Percentiles rank a stretch among this genome's conserved stretches.
Evolutionary conservation across 768 basidiomycete species (phyloP).

Genomic region (Leucosporidium creatinivorum): DNA sequence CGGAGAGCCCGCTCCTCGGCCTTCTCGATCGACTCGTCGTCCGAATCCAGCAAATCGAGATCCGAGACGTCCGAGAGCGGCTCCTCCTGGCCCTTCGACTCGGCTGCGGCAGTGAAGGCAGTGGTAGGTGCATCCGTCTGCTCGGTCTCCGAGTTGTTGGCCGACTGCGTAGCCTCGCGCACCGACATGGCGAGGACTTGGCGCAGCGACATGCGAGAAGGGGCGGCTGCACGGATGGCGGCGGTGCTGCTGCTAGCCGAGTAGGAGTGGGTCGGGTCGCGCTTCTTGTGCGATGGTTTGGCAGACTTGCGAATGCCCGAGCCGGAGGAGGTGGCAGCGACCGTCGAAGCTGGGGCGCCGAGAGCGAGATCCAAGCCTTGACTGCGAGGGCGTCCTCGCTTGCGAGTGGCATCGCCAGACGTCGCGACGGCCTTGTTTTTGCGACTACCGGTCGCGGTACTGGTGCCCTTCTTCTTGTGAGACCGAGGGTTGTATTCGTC

Average conservation of each 20-base stretch:
- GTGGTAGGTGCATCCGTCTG: neutral
- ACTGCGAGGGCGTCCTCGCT: neutral
- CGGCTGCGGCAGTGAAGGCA: neutral
- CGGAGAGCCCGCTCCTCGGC: slow-evolving; percentile 23
- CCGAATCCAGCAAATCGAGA: slow-evolving; percentile 1
- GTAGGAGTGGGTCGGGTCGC: neutral
- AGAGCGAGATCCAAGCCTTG: too few species aligned
- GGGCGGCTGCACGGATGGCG: neutral
- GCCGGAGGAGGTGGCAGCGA: neutral
- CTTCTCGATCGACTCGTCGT: slow-evolving; percentile 12
- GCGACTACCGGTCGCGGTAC: neutral
- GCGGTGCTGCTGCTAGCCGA: too few species aligned
- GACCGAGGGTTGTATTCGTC: neutral
- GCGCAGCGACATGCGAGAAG: slow-evolving; percentile 13
- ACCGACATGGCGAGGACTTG: slow-evolving; percentile 28
- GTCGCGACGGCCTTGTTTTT: neutral
- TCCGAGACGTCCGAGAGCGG: slow-evolving; percentile 9
- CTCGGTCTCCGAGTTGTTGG: neutral
- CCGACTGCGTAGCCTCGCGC: slow-evolving; percentile 14
- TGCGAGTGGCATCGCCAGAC: neutral
- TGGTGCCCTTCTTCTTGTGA: neutral
- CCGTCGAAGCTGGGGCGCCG: too few species aligned
- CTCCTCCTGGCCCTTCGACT: neutral
- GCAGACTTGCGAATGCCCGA: neutral
- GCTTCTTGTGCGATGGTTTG: neutral